These are phyloP conservation scores for Alternaria arbusti DNA, from an alignment of 2,329 filamentous ascomycete species.

Conservation along the genomic window DNA sequence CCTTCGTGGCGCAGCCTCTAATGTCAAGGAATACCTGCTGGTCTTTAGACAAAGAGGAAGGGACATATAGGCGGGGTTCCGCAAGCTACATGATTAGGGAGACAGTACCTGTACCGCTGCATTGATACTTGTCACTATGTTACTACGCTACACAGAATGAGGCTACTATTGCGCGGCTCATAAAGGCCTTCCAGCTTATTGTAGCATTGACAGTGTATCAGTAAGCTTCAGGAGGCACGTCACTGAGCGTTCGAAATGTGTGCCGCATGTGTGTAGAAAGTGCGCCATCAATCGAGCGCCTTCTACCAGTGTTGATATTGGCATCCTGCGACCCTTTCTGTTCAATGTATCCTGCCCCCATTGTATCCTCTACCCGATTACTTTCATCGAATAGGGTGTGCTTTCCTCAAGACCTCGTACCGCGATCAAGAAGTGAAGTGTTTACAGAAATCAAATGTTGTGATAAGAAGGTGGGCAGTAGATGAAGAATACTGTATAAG, in stretches of 20 bases:
- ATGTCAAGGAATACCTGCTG: neutral
- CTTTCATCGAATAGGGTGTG: neutral
- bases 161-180: neutral
- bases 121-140: neutral
- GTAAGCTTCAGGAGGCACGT: accelerated
- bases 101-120: neutral
- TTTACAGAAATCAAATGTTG: neutral
- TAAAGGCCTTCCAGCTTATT: neutral
- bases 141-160: neutral
- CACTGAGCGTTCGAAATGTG: neutral
- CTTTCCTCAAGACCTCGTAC: neutral
- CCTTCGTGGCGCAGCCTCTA: neutral
- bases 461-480: neutral
- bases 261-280: neutral
- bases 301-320: neutral
- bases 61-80: neutral
- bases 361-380: neutral
- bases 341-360: neutral
- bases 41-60: neutral
- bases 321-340: neutral
- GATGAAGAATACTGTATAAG: neutral
- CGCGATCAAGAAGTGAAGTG: neutral
- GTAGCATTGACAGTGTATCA: neutral
- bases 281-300: neutral
- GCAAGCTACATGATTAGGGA: neutral